These are phyloP conservation scores for Moringa oleifera DNA, from an alignment of 345 rosid species.

Conservation along the genomic window DNA sequence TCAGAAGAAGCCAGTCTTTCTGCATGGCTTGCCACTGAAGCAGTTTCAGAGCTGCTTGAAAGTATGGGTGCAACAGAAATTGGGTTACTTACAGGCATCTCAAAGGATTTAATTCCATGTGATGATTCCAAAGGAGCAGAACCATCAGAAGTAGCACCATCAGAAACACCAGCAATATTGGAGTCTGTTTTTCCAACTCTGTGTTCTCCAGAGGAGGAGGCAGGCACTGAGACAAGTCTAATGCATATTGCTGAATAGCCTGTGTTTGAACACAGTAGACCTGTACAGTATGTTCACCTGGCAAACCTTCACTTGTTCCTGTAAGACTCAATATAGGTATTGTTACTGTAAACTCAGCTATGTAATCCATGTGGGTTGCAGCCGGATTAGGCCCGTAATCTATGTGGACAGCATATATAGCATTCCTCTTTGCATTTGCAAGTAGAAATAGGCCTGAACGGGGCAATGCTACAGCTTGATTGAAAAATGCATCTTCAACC, in stretches of 20 bases:
- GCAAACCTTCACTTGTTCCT: conserved; percentile 58
- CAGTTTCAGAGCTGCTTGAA: conserved; percentile 24
- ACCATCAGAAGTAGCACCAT: conserved; percentile 25
- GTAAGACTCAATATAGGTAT: conserved; percentile 80
- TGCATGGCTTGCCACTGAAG: conserved; percentile 20
- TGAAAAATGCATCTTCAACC: conserved; percentile 58
- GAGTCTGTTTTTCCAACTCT: conserved; percentile 50
- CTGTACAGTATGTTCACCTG: conserved; percentile 51
- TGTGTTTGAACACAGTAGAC: conserved; percentile 71
- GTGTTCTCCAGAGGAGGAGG: conserved; percentile 49
- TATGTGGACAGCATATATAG: conserved; percentile 59
- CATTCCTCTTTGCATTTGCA: conserved; percentile 75
- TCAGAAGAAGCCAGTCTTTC: conserved; percentile 37
- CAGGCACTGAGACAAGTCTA: conserved; percentile 61
- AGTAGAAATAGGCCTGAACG: conserved; percentile 51
- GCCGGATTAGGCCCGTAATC: conserved; percentile 65
- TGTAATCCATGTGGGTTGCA: conserved; percentile 58
- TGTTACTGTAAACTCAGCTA: conserved; percentile 71
- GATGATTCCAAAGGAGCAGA: conserved; percentile 27
- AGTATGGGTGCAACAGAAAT: conserved; percentile 15
- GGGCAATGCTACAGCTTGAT: conserved; percentile 61
- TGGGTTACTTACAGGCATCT: conserved; percentile 19
- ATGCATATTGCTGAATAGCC: conserved; percentile 76
- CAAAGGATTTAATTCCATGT: conserved; percentile 28
- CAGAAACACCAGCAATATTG: conserved; percentile 26